Percentiles rank a stretch among this genome's conserved stretches.
These are phyloP conservation scores for Nicotiana undulata DNA, from an alignment of 257 asterid genomes.

Conservation along the genomic window DNA sequence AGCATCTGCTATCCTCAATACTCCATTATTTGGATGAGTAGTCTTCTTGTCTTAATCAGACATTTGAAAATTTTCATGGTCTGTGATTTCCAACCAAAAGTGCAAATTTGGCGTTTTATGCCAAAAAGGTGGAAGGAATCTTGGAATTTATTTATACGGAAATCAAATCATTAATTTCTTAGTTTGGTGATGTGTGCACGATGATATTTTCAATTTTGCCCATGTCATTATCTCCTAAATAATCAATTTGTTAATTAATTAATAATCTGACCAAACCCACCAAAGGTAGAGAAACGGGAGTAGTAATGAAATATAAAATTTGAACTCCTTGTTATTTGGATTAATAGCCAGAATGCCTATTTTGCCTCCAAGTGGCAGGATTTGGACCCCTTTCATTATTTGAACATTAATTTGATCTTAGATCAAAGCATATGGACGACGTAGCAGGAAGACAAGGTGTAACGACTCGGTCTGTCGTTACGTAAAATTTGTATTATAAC, in stretches of 20 bases:
- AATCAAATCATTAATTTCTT: background rate
- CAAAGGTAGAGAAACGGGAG: background rate
- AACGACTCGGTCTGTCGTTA: too few relatives aligned
- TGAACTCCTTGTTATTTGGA: slow-evolving; percentile 17
- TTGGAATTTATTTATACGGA: background rate
- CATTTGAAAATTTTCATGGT: background rate
- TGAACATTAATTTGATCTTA: background rate
- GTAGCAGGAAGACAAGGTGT: background rate
- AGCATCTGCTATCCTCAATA: background rate
- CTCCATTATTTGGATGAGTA: background rate
- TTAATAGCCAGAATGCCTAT: slow-evolving; percentile 1
- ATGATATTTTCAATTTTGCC: background rate
- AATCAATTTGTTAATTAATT: background rate
- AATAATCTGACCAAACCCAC: background rate
- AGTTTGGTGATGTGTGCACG: slow-evolving; percentile 5
- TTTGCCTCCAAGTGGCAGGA: slow-evolving; percentile 59
- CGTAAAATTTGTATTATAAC: too few relatives aligned
- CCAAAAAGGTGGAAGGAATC: background rate
- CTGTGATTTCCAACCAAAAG: background rate
- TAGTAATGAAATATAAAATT: background rate
- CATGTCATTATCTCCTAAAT: background rate
- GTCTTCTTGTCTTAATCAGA: background rate
- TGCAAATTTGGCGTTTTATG: background rate
- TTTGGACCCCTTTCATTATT: background rate
- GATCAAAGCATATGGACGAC: background rate